Evolutionary conservation across 2,329 filamentous ascomycete species (phyloP), one percentile per base, ranked within the genome.

Genomic region (Fusarium sarcochroum): DNA sequence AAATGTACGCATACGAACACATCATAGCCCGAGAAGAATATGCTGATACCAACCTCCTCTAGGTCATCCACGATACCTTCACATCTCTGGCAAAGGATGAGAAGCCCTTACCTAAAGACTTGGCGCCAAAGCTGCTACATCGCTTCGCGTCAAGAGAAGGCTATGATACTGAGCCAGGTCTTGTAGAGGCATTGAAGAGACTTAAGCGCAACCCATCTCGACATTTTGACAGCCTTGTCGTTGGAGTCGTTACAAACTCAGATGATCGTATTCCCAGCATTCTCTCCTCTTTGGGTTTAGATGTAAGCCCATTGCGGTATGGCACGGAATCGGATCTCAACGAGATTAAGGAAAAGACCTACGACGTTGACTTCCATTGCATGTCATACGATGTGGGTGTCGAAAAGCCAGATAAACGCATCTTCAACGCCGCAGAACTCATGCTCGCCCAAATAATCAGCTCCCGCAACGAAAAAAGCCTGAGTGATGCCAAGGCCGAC

Each of bases 381-480:
- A 83, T 90, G 74, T 90, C 88, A 18, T 91, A 91, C 66, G 87
- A 90, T 69, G 85, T 87, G 6, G 89, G 88, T 0, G 73, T 78
- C 23, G 86, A 87, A 67, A 91, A 91, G 74, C 89, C 89, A 0
- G 80, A 88, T 52, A 66, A 59, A 10, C 68, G 73, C 4, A 89
- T 91, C 3, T 91, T 91, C 63, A 75, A 80, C 2, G 84, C 86
- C 0, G 89, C 87, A 0, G 80, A 83, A 44, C 66, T 74, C 1
- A 78, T 87, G 79, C 73, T 72, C 7, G 42, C 51, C 1, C 50
- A 69, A 11, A 13, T 64, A 6, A 57, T 71, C 2, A 56, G 60
- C 10, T 17, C 48, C 10, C 61, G 67, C 5, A 50, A 56, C 6
- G 52, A 55, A 1, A 56, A 48, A 4, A 41, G n/a, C 1, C 6